Percentiles rank a stretch among this genome's conserved stretches.
Evolutionary conservation across 495 filamentous ascomycete genomes (phyloP).

Genomic region (Penicillium macrosclerotiorum): DNA sequence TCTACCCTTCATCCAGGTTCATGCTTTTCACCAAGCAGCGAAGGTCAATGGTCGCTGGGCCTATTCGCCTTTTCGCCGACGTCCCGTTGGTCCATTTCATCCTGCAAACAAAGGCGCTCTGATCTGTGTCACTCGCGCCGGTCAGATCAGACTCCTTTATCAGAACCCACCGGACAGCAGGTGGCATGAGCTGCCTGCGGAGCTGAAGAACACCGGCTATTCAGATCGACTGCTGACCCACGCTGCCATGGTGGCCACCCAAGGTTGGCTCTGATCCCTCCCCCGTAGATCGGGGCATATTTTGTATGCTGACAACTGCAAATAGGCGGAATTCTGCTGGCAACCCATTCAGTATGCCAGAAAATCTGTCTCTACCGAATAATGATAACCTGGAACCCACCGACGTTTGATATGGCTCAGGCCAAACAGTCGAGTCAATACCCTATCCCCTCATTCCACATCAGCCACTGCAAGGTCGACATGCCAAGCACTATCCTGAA

Average conservation of each 20-base stretch:
- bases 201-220: constrained; percentile 66
- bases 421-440: constrained; percentile 35
- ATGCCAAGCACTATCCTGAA: constrained; percentile 33
- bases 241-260: constrained; percentile 73
- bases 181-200: constrained; percentile 63
- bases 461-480: constrained; percentile 42
- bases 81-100: constrained; percentile 61
- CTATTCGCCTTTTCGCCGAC: constrained; percentile 48
- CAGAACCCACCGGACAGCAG: constrained; percentile 64
- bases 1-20: too few relatives aligned
- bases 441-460: constrained; percentile 43
- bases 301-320: not conserved
- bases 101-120: constrained; percentile 66
- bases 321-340: constrained; percentile 58
- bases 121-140: constrained; percentile 67
- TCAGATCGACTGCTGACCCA: constrained; percentile 75
- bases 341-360: constrained; percentile 62
- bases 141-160: constrained; percentile 66
- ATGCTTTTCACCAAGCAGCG: constrained; percentile 51
- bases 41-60: constrained; percentile 51
- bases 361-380: constrained; percentile 65
- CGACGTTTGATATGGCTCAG: constrained; percentile 37
- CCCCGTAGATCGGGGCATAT: not conserved
- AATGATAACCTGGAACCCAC: constrained; percentile 46
- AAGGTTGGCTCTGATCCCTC: constrained; percentile 44